Conservation (phyloP, 345 rosid species). For the Citrus hindsii region DNA sequence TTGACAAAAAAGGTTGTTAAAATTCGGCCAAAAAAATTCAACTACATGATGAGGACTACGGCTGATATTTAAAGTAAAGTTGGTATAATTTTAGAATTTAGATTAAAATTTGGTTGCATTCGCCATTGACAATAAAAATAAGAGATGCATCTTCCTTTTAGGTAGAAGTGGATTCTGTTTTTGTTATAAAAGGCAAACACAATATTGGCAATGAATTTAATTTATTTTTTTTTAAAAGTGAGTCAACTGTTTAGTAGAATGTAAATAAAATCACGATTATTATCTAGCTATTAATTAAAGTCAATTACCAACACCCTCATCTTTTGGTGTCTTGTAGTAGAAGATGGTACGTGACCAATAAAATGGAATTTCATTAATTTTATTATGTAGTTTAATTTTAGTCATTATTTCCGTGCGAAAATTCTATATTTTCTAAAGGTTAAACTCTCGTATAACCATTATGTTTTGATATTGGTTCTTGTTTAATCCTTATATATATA, state of each 20-base stretch:
- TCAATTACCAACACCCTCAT: background rate
- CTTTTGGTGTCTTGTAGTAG: background rate
- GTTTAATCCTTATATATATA: too few species aligned
- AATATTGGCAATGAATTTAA: background rate
- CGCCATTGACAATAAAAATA: background rate
- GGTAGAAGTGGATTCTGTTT: background rate
- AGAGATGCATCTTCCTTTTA: background rate
- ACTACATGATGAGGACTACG: too few species aligned
- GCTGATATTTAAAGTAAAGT: background rate
- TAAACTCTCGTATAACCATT: accelerated
- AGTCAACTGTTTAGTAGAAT: background rate
- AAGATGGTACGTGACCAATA: too few species aligned
- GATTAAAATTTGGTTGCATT: background rate
- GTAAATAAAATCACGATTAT: background rate
- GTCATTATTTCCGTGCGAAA: too few species aligned
- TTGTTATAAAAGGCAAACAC: background rate
- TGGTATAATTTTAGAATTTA: background rate
- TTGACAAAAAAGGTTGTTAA: background rate
- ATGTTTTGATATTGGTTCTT: too few species aligned
- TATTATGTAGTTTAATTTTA: background rate
- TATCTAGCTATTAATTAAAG: background rate
- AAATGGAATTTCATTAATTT: background rate
- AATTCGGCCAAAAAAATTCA: background rate
- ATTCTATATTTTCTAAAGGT: too few species aligned
- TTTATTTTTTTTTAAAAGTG: background rate